Evolutionary conservation across 108 stramenopile species (phyloP).

Genomic region (Cyclotella cryptica): DNA sequence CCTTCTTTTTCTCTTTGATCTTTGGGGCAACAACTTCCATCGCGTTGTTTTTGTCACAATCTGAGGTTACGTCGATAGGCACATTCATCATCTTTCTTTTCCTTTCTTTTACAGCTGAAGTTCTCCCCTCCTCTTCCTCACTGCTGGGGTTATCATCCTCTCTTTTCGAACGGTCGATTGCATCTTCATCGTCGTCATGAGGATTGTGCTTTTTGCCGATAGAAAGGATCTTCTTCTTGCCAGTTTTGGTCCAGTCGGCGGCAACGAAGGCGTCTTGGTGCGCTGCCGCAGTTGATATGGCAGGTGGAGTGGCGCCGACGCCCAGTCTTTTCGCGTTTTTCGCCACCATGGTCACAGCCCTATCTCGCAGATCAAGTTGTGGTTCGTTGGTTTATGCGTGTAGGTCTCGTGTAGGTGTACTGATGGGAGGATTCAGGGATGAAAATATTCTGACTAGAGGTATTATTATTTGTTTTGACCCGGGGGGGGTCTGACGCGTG

Average conservation of each 20-base stretch:
- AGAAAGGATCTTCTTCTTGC: conserved; percentile 53
- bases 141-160: conserved; percentile 43
- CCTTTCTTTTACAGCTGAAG: conserved; percentile 52
- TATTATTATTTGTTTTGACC: too few species aligned
- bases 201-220: conserved; percentile 59
- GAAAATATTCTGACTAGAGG: too few species aligned
- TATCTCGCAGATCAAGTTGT: too few species aligned
- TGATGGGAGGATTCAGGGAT: too few species aligned
- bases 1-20: conserved; percentile 66
- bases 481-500: too few species aligned
- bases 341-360: neutral
- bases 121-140: conserved; percentile 73
- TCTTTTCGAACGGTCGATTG: conserved; percentile 42
- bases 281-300: neutral
- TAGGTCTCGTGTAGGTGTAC: too few species aligned
- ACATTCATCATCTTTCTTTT: conserved; percentile 2
- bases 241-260: conserved; percentile 36
- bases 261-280: neutral
- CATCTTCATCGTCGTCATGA: conserved; percentile 56
- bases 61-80: neutral
- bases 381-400: too few species aligned
- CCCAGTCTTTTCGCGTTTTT: conserved; percentile 50
- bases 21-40: conserved; percentile 8
- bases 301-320: conserved; percentile 49
- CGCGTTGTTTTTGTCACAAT: neutral